These are phyloP conservation scores for Sporisorium exsertum DNA, from an alignment of 1,284 basidiomycete species.

Conservation along the genomic window DNA sequence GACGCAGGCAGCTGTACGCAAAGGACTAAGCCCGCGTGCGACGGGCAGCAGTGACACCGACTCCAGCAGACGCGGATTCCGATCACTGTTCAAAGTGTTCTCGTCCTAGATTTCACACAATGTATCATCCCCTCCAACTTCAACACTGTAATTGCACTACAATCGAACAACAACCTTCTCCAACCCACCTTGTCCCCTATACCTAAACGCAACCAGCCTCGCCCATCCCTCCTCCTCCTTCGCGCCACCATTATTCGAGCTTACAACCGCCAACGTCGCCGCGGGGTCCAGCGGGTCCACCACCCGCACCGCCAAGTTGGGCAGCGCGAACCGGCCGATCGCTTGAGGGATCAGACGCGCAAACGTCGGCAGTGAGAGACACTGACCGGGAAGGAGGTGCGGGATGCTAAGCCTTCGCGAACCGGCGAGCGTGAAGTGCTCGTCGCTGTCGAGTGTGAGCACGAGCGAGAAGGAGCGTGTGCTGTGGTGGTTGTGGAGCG, in stretches of 20 bases:
- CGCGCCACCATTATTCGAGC: background rate
- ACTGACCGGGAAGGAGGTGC: conserved; percentile 16
- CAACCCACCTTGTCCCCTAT: background rate
- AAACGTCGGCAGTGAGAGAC: background rate
- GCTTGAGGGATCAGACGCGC: conserved; percentile 19
- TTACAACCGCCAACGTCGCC: background rate
- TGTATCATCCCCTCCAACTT: background rate
- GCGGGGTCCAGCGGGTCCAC: conserved; percentile 4
- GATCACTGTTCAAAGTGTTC: background rate
- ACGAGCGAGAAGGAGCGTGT: conserved; percentile 6
- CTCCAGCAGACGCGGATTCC: background rate
- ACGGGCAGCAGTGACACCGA: background rate
- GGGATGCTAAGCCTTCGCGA: conserved; percentile 26
- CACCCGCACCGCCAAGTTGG: background rate
- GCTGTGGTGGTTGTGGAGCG: conserved; percentile 13
- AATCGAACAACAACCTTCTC: background rate
- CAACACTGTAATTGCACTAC: background rate
- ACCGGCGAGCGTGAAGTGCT: conserved; percentile 29
- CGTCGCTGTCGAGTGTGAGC: conserved; percentile 31
- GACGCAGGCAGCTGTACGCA: background rate
- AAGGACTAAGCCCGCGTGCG: no score
- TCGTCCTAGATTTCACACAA: background rate
- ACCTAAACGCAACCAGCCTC: background rate
- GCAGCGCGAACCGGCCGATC: conserved; percentile 7
- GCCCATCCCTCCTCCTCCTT: background rate